Conservation (phyloP, 2,329 filamentous ascomycete species). For the Neurospora crassa region DNA sequence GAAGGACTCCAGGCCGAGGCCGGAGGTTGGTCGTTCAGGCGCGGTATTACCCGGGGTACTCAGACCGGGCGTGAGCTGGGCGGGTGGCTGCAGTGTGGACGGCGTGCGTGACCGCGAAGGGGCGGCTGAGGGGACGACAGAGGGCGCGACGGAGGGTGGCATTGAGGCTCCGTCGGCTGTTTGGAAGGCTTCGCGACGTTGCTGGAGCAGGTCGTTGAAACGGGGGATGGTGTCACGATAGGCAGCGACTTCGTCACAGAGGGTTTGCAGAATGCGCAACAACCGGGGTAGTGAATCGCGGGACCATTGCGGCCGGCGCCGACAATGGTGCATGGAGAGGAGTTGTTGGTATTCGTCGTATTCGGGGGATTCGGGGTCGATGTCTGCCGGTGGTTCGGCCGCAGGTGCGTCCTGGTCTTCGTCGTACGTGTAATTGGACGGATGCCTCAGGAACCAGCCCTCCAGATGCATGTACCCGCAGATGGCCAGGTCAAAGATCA, state of each 20-base stretch:
- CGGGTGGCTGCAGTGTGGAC: slow-evolving; percentile 47
- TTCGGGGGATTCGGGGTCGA: slow-evolving; percentile 30
- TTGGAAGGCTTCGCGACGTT: slow-evolving; percentile 54
- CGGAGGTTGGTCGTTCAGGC: slow-evolving; percentile 38
- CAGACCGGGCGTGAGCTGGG: slow-evolving; percentile 20
- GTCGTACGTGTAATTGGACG: slow-evolving; percentile 50
- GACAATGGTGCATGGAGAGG: slow-evolving; percentile 39
- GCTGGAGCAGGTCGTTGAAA: slow-evolving; percentile 63
- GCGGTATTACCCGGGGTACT: slow-evolving; percentile 25
- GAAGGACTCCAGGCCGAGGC: slow-evolving; percentile 43
- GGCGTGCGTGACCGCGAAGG: slow-evolving; percentile 53
- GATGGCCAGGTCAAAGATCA: slow-evolving; percentile 69
- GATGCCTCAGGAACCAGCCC: slow-evolving; percentile 78
- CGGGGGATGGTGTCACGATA: slow-evolving; percentile 58
- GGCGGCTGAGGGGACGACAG: slow-evolving; percentile 26
- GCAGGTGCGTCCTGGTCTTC: slow-evolving; percentile 31
- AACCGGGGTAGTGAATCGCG: slow-evolving; percentile 42
- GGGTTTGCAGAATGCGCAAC: slow-evolving; percentile 45
- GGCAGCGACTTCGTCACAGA: slow-evolving; percentile 51
- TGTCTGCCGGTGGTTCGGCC: slow-evolving; percentile 26
- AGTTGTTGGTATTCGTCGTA: slow-evolving; percentile 34
- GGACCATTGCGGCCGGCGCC: slow-evolving; percentile 43
- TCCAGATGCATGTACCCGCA: slow-evolving; percentile 81
- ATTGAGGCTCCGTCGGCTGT: slow-evolving; percentile 41
- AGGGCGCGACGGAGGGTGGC: slow-evolving; percentile 21